Evolutionary conservation across 2,329 filamentous ascomycete genomes (phyloP), one percentile per base, ranked within the genome.

Genomic region (Aspergillus sojae): DNA sequence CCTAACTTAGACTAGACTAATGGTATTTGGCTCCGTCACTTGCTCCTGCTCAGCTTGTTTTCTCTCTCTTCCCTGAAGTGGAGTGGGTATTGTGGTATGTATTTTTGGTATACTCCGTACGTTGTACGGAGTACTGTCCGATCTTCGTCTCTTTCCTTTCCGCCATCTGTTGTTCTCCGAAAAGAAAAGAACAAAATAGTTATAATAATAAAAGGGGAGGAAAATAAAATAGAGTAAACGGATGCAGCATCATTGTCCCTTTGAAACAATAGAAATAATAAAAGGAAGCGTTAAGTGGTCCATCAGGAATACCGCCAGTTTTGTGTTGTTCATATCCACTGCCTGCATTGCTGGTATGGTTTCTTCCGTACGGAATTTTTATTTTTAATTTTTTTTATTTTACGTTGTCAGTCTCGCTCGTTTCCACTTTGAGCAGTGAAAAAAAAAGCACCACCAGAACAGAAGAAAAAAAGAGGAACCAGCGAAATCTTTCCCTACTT

Each of bases 401-500:
- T 30, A 58, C 45, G 14, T 48, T 48, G 23, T 46, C 9, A 11
- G 43, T 28, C n/a, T 23, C 45, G 46, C 46, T 50, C 46, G 46
- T 50, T 50, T 50, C 46, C 46, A 50, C 46, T 30, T 30, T 50
- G 26, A 50, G 23, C 16, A 36, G 41, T 46, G 23, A 43, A 36
- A 23, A 30, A 21, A 52, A 62, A 43, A 45, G 23, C 30, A 26
- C 39, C 23, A 61, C 34, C 57, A 45, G 4, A 41, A 57, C 26
- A 41, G 23, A 34, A 43, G 26, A 43, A 56, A 60, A 63, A 56
- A 52, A 36, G 26, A 48, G 53, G 26, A 58, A 60, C 56, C 30
- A 55, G 41, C 45, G 54, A 41, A 50, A 26, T 54, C 52, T 57
- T 50, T 46, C 62, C 64, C 59, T 57, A 55, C 32, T 53, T 43